Percentiles rank a stretch among this genome's conserved stretches.
These are phyloP conservation scores for Aphanoascus verrucosus DNA, from an alignment of 2,329 filamentous ascomycete species.

Conservation along the genomic window DNA sequence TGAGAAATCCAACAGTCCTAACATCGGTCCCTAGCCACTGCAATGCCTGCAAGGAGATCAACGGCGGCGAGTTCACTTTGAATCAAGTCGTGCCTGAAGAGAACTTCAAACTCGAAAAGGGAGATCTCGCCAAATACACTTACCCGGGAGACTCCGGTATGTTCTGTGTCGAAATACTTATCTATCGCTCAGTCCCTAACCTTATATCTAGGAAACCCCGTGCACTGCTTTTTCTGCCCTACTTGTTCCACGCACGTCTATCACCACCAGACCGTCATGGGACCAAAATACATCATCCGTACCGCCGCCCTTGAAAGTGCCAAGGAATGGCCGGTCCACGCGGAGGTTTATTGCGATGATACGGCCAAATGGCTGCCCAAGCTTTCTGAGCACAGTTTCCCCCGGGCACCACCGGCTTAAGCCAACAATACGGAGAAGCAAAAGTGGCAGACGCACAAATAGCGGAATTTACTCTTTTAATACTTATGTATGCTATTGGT, in stretches of 20 bases:
- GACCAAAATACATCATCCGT: conserved; percentile 42
- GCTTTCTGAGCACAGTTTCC: conserved; percentile 38
- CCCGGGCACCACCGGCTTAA: conserved; percentile 29
- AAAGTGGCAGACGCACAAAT: no score
- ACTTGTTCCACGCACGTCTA: conserved; percentile 48
- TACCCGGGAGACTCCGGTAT: conserved; percentile 47
- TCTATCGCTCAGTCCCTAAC: neutral
- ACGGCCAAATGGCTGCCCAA: conserved; percentile 43
- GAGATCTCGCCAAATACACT: conserved; percentile 42
- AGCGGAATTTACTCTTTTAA: no score
- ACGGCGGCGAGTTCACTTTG: conserved; percentile 42
- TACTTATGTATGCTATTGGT: no score
- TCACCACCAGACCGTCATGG: conserved; percentile 45
- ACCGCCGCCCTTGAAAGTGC: conserved; percentile 41
- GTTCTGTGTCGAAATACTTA: neutral
- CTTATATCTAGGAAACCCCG: conserved; percentile 36
- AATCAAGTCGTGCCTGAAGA: conserved; percentile 45
- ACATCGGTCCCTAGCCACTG: conserved; percentile 46
- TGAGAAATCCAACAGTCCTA: no score
- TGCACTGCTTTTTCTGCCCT: conserved; percentile 49
- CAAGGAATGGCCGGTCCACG: conserved; percentile 40
- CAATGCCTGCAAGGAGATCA: conserved; percentile 46
- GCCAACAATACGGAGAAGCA: neutral
- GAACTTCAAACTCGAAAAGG: conserved; percentile 44
- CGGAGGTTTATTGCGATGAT: conserved; percentile 47